phyloP scores from a whole-genome alignment of 2,329 filamentous ascomycete genomes.

The Stachybotrys chartarum region DNA sequence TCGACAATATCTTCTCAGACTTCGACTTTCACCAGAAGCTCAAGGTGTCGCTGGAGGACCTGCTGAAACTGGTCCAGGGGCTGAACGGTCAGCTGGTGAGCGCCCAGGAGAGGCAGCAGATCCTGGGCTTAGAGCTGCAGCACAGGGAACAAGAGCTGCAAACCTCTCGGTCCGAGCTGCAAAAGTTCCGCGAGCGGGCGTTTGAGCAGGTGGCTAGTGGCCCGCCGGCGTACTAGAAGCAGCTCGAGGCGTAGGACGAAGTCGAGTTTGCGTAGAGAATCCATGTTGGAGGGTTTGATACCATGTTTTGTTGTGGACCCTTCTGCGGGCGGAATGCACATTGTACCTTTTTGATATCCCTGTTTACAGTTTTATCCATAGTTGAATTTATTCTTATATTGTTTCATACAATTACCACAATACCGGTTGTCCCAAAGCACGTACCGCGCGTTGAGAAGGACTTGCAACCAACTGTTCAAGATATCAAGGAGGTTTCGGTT shows the following conservation, averaged over 20 bases:
- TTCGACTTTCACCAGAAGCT: constrained; percentile 46
- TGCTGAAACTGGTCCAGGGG: constrained; percentile 23
- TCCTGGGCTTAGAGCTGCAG: constrained; percentile 22
- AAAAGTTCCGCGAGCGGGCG: constrained; percentile 34
- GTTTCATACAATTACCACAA: too few relatives aligned
- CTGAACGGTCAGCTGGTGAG: constrained; percentile 22
- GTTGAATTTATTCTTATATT: too few relatives aligned
- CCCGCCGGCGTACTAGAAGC: background rate
- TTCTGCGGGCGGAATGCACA: too few relatives aligned
- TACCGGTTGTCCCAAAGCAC: too few relatives aligned
- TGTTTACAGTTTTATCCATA: too few relatives aligned
- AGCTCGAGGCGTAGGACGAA: background rate
- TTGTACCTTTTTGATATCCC: too few relatives aligned
- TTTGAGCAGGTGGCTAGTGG: constrained; percentile 13
- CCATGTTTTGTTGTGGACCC: too few relatives aligned
- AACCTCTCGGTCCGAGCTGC: constrained; percentile 28
- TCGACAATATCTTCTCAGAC: constrained; percentile 47
- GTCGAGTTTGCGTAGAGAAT: background rate
- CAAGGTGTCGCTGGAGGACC: constrained; percentile 30
- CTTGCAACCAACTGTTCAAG: too few relatives aligned
- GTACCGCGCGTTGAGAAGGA: too few relatives aligned
- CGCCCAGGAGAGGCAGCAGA: constrained; percentile 20
- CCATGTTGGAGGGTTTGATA: too few relatives aligned
- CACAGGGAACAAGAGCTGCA: constrained; percentile 20
- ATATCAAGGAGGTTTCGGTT: background rate